Base-by-base conservation (phyloP, 768 basidiomycete genomes). In the Pisolithus albus region DNA sequence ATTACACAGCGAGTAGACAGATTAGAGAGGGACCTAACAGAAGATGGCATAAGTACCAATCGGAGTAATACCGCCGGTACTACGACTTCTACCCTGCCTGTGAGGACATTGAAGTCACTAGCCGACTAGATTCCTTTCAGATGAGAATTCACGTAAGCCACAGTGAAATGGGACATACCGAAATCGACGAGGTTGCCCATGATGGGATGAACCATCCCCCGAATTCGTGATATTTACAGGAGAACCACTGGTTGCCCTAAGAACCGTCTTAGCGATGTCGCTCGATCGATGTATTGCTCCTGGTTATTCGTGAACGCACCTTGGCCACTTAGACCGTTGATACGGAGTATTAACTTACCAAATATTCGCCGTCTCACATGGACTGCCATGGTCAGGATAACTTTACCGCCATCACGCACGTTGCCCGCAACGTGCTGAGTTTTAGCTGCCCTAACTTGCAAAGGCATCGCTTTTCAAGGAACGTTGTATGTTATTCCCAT, bases 171-270 rank as follows among this genome's bases (percentile, higher is more conserved):
- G 41, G 21, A 65, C 69, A 11, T 44, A 62, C 69, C 38, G 7
- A 63, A 38, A 2, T 62, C 55, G 32, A 64, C 65, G 13, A 40
- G 23, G 8, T 48, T 38, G 24, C 56, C 53, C 10, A 54, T 52
- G 45, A 66, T 57, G 32, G 73, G 62, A 48, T 60, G 56, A 38
- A 74, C 57, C 15, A 16, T 36, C 15, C 68, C 68, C 7, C 26
- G 49, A 24, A 52, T 72, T 69, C 34, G 72, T 74, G 53, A 75
- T 67, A 0, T 62, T 16, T 0, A 24, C 15, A 11, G 70, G 69
- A 18, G 60, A 44, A 41, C 52, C 44, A 4, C 56, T 55, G 28
- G 46, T 57, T 49, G 72, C 59, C 72, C 72, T 73, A 49, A 9
- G 4, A 21, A 48, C 40, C 28, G 44, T 28, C 26, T 49, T 8